Conservation (phyloP, 257 asterid genomes). For the Lantana camara region DNA sequence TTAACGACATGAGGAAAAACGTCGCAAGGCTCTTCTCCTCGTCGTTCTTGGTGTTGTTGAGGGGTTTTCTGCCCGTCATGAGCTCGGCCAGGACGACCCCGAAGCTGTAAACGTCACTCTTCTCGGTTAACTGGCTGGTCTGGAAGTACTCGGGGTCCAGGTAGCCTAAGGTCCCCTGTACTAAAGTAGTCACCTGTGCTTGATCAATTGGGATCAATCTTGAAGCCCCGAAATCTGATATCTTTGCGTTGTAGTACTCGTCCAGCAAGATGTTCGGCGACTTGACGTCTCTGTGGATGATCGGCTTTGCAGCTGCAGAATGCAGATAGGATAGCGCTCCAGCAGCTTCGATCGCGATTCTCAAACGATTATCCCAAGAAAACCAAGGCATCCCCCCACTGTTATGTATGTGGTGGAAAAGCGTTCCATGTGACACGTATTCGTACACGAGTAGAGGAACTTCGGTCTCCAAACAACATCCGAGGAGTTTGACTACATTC, state of each 20-base stretch:
- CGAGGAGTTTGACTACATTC: constrained; percentile 59
- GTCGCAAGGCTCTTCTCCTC: constrained; percentile 37
- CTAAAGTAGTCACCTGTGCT: constrained; percentile 54
- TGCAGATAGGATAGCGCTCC: constrained; percentile 64
- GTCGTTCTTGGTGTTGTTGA: constrained; percentile 8
- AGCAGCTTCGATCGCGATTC: constrained; percentile 53
- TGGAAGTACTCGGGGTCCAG: constrained; percentile 65
- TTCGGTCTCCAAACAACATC: constrained; percentile 64
- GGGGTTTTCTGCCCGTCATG: constrained; percentile 53
- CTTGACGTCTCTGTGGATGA: constrained; percentile 64
- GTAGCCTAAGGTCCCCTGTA: constrained; percentile 63
- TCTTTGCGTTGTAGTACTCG: constrained; percentile 41
- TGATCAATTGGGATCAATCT: constrained; percentile 54
- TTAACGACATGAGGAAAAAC: constrained; percentile 28
- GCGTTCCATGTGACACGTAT: constrained; percentile 42
- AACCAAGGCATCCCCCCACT: constrained; percentile 46
- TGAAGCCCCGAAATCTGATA: constrained; percentile 65
- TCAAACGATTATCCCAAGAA: constrained; percentile 49
- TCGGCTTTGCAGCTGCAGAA: constrained; percentile 51
- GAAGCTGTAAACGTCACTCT: constrained; percentile 68
- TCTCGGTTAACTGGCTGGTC: constrained; percentile 49
- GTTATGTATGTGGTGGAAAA: constrained; percentile 48
- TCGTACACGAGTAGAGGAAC: constrained; percentile 58
- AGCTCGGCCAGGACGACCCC: constrained; percentile 63
- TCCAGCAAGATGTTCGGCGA: constrained; percentile 58